Evolutionary conservation across 2,329 filamentous ascomycete genomes (phyloP), one percentile per base, ranked within the genome.

Genomic region (Didymosphaeria variabile): DNA sequence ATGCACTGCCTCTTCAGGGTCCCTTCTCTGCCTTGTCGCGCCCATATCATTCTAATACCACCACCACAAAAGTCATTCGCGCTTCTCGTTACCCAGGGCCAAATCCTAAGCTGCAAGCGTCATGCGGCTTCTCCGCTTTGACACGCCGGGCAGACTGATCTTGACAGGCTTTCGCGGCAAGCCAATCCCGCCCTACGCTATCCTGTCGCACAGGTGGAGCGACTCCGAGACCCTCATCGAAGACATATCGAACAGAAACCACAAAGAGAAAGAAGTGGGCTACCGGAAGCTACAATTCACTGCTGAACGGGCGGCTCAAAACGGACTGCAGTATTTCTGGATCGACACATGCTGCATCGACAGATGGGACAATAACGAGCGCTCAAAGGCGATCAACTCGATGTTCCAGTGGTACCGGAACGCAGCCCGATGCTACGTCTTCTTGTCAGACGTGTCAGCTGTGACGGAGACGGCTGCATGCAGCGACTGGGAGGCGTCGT

Each of bases 281-380:
- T 65, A 66, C 56, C 36, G 15, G 38, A 67, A 70, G 58, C 62
- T 72, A 32, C 12, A 45, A 57, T 70, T 69, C 31, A 74, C 65
- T 32, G 65, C 63, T 40, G 13, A 66, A 54, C 63, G 65, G 55
- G 63, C 56, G 32, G 68, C 65, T 15, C 34, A 62, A 50, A 64
- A 70, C 44, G 17, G 51, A 56, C 67, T 69, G 55, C 60, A 63
- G 55, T 71, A 67, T 60, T 67, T 52, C 49, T 52, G 32, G 49
- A 52, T 52, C 34, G 49, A 52, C n/a, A 52, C 49, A 52, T 52
- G 49, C 49, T 52, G 49, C 32, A 52, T 52, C 32, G 58, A 72
- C 26, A 68, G 53, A 56, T 66, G 57, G 63, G 58, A 66, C 53
- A 5, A 5, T 17, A 1, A 10, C 34, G 62, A 71, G 61, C 67